Percentiles rank a stretch among this genome's conserved stretches.
Evolutionary conservation across 345 rosid genomes (phyloP).

Genomic region (Raphanus sativus): DNA sequence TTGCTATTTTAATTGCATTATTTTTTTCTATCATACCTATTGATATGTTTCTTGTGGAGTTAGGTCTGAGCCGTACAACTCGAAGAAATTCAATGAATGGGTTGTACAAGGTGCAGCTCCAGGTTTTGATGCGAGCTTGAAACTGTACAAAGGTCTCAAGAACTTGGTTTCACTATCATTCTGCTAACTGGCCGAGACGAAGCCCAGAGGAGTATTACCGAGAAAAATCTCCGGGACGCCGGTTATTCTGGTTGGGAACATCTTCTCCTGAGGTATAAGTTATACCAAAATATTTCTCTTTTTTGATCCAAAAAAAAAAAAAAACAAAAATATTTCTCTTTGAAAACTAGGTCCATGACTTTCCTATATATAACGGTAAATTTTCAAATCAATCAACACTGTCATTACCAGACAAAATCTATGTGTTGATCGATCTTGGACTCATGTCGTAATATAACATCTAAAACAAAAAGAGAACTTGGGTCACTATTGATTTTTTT

Average conservation of each 20-base stretch:
- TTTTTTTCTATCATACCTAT: not conserved
- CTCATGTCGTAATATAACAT: not conserved
- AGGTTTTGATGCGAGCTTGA: not conserved
- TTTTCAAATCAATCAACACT: not conserved
- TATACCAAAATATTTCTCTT: not conserved
- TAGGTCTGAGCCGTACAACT: not conserved
- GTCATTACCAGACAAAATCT: not conserved
- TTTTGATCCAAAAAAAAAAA: no score
- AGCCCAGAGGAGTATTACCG: not conserved
- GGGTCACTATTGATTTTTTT: not conserved
- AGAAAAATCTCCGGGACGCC: not conserved
- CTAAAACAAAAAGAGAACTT: not conserved
- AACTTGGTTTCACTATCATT: not conserved
- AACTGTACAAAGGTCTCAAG: not conserved
- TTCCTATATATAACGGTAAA: not conserved
- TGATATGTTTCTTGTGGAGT: not conserved
- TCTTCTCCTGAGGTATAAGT: not conserved
- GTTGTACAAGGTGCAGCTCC: not conserved
- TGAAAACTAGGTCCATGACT: not conserved
- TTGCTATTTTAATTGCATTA: not conserved
- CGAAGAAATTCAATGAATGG: not conserved
- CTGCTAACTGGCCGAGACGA: not conserved
- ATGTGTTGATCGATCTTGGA: not conserved
- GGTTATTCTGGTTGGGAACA: not conserved
- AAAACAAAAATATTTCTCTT: no score